Percentiles rank a stretch among this genome's conserved stretches.
phyloP scores from a whole-genome alignment of 768 basidiomycete genomes.

The Trametes meyenii region DNA sequence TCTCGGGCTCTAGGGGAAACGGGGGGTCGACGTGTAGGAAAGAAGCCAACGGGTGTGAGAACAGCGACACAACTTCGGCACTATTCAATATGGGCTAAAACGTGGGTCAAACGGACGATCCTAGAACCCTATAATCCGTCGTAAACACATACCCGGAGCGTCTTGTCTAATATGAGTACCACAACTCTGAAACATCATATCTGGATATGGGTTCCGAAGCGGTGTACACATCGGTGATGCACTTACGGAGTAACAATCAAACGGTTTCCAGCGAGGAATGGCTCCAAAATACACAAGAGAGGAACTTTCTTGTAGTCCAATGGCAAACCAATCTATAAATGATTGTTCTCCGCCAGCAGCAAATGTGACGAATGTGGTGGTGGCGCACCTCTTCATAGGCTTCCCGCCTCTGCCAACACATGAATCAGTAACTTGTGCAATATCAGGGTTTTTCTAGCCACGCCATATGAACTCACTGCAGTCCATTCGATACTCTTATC shows the following conservation, averaged over 20 bases:
- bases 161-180: conserved; percentile 80
- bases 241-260: conserved; percentile 85
- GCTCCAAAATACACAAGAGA: conserved; percentile 76
- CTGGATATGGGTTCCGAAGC: background rate
- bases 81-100: conserved; percentile 76
- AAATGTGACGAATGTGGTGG: background rate
- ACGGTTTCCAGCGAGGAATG: conserved; percentile 71
- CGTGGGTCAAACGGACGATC: background rate
- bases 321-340: conserved; percentile 77
- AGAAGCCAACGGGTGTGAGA: conserved; percentile 80
- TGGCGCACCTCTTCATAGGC: conserved; percentile 82
- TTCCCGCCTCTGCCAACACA: conserved; percentile 65
- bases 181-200: conserved; percentile 60
- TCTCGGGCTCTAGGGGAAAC: conserved; percentile 55
- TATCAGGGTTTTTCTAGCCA: background rate
- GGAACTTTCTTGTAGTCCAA: conserved; percentile 70
- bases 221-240: background rate
- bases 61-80: conserved; percentile 77
- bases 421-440: background rate
- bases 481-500: conserved; percentile 78
- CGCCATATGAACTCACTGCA: conserved; percentile 53
- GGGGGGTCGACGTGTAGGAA: conserved; percentile 68
- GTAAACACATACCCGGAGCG: conserved; percentile 56
- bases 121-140: background rate
- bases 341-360: background rate